These are phyloP conservation scores for Prunus padus DNA, from an alignment of 306 rosid species.

Conservation along the genomic window DNA sequence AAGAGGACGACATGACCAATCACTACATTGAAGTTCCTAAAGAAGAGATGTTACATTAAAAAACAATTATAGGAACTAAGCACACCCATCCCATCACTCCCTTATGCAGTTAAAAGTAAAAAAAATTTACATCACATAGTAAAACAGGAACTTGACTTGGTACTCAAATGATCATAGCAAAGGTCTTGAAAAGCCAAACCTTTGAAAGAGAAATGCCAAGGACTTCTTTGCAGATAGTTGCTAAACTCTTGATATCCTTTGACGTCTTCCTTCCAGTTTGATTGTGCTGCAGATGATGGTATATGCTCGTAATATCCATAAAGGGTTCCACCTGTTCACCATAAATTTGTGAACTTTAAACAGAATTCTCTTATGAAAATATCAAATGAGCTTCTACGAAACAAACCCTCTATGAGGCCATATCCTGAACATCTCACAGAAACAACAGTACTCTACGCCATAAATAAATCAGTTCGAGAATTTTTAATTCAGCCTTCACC, in stretches of 20 bases:
- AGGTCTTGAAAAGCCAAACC: constrained; percentile 47
- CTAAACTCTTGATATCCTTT: constrained; percentile 68
- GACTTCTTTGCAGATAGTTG: constrained; percentile 70
- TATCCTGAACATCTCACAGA: too few species aligned
- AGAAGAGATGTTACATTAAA: constrained; percentile 44
- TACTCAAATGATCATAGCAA: constrained; percentile 1
- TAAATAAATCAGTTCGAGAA: too few species aligned
- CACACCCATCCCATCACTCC: constrained; percentile 4
- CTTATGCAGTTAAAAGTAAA: neutral
- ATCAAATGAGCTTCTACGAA: neutral
- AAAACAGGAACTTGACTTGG: neutral
- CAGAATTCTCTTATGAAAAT: neutral
- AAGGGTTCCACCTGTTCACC: constrained; percentile 72
- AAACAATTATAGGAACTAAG: constrained; percentile 30
- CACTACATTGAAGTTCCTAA: constrained; percentile 99
- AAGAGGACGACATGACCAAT: constrained; percentile 94
- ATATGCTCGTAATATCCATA: constrained; percentile 67
- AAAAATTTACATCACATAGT: neutral
- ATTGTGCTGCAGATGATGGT: constrained; percentile 61
- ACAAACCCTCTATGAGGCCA: neutral
- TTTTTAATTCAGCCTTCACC: neutral
- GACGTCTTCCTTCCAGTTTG: constrained; percentile 56
- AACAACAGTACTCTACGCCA: too few species aligned
- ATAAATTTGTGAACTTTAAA: neutral
- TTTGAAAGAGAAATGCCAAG: constrained; percentile 74